Evolutionary conservation across 768 basidiomycete genomes (phyloP), one percentile per base, ranked within the genome.

Genomic region (Rhizopogon vesiculosus): DNA sequence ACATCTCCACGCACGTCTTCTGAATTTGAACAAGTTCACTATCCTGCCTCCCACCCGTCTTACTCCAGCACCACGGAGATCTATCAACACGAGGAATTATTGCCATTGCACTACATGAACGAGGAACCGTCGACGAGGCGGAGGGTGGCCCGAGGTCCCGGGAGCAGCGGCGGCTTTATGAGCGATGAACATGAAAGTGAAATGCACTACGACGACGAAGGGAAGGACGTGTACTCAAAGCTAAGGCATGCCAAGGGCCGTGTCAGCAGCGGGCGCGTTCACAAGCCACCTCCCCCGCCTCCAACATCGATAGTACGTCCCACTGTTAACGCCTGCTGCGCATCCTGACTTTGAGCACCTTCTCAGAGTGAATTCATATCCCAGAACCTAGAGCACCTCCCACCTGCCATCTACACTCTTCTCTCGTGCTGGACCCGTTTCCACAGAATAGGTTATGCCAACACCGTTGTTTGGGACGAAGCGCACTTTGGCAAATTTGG

Each of bases 401-500:
- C 86, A 0, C 88, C 93, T 7, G 79, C 86, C 53, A 74, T 93
- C 40, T 99, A 98, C 76, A 97, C 95, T 42, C 82, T 96, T 33
- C 83, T 98, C 44, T 87, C 93, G 10, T 94, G 96, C 76, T 93
- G 91, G 83, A 97, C 96, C 5, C 87, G 95, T 29, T 96, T 89
- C 72, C 89, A 95, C 77, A 82, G 87, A 63, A 99, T 99, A 45
- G 96, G 97, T 12, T 82, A 85, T 54, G 80, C 91, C 35, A 81
- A 88, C 65, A 67, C 81, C 60, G 96, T 99, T 71, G 85, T 98
- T 56, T 98, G 96, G 97, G 97, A 99, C 71, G 97, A 99, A 77
- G 96, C 97, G 40, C 97, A 99, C 72, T 99, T 98, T 72, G 97
- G 97, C 62, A 98, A 99, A 74, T 98, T 99, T 73, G 97, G 93